Percentiles rank a stretch among this genome's conserved stretches.
Conservation (phyloP, 2,329 filamentous ascomycete species). For the Xylaria multiplex region DNA sequence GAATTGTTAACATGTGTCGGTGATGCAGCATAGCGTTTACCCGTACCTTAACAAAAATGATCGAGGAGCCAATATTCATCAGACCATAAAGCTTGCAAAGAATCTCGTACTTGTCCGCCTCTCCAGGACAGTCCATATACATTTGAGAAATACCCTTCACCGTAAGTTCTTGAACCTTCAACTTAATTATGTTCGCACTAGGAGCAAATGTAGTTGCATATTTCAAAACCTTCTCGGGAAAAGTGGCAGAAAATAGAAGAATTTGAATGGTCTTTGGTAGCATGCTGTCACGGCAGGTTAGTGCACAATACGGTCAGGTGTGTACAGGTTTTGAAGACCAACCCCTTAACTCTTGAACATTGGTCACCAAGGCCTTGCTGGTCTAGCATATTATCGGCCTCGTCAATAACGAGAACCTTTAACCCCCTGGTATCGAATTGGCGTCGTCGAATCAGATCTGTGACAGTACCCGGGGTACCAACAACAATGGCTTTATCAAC, state of each 20-base stretch:
- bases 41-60: constrained; percentile 91
- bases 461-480: constrained; percentile 92
- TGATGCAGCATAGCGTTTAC: not conserved
- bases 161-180: constrained; percentile 90
- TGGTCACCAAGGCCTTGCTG: constrained; percentile 95
- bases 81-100: constrained; percentile 94
- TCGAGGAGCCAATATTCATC: constrained; percentile 96
- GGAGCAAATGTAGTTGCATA: constrained; percentile 89
- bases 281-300: constrained; percentile 62
- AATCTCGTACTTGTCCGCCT: constrained; percentile 85
- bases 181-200: constrained; percentile 83
- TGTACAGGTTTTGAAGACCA: constrained; percentile 50
- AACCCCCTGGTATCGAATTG: constrained; percentile 77
- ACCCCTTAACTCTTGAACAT: constrained; percentile 89
- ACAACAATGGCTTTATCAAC: constrained; percentile 85
- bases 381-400: constrained; percentile 99
- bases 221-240: constrained; percentile 83
- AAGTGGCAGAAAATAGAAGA: constrained; percentile 94
- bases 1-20: constrained; percentile 33
- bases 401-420: constrained; percentile 88
- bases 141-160: constrained; percentile 98
- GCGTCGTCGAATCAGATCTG: constrained; percentile 82
- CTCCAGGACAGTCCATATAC: constrained; percentile 89
- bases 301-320: constrained; percentile 28
- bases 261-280: constrained; percentile 82